These are phyloP conservation scores for Polyporus tsugae DNA, from an alignment of 1,284 basidiomycete genomes.

Conservation along the genomic window DNA sequence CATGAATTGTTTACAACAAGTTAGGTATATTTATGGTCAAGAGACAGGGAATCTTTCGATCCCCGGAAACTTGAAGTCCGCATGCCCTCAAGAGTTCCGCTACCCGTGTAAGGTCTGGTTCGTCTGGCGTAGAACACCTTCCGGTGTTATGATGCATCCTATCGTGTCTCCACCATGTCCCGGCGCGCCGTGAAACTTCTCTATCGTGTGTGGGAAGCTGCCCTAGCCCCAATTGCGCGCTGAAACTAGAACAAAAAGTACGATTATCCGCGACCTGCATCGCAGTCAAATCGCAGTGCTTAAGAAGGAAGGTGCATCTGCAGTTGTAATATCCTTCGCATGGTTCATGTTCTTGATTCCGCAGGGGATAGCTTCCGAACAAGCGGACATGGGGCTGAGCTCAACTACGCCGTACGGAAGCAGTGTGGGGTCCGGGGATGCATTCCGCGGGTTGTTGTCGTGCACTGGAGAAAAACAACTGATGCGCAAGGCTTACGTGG, in stretches of 20 bases:
- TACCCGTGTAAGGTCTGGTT: background rate
- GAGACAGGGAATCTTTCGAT: too few species aligned
- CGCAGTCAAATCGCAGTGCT: too few species aligned
- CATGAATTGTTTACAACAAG: too few species aligned
- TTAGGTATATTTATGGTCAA: too few species aligned
- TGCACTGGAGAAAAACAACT: background rate
- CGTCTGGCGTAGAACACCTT: background rate
- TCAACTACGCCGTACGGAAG: background rate
- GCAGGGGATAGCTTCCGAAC: background rate
- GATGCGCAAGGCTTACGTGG: background rate
- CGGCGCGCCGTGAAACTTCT: background rate
- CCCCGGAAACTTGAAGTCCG: too few species aligned
- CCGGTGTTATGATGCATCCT: background rate
- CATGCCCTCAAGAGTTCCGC: too few species aligned
- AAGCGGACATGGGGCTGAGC: background rate
- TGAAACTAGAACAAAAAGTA: too few species aligned
- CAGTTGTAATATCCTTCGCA: background rate
- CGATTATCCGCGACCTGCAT: too few species aligned
- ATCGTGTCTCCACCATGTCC: background rate
- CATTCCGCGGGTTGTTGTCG: background rate
- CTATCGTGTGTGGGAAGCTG: background rate
- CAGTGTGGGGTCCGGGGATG: background rate
- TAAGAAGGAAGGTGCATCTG: too few species aligned
- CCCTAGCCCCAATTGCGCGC: background rate
- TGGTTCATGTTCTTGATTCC: background rate